These are phyloP conservation scores for Eucalyptus marginata DNA, from an alignment of 345 rosid genomes.

Conservation along the genomic window DNA sequence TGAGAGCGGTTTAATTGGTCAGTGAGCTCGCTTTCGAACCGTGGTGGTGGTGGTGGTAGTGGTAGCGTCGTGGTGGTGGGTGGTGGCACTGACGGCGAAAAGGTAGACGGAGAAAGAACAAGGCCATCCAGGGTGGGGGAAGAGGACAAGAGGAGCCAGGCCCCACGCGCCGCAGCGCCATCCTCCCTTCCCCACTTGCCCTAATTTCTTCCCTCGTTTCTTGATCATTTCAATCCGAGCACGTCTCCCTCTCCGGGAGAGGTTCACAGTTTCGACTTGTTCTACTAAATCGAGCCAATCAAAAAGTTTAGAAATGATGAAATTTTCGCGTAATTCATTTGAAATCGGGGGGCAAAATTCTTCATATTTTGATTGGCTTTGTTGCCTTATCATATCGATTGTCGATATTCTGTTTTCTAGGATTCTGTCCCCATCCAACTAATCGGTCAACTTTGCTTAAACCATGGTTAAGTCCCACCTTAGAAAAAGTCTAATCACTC, in stretches of 20 bases:
- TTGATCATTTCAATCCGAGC: background rate
- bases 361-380: background rate
- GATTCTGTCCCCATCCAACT: background rate
- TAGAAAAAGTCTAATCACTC: background rate
- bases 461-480: slow-evolving; percentile 20
- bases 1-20: background rate
- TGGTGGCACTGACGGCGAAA: slow-evolving; percentile 1
- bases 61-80: background rate
- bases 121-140: slow-evolving; percentile 17
- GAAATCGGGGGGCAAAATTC: background rate
- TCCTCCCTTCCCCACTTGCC: background rate
- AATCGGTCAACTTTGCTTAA: slow-evolving; percentile 21
- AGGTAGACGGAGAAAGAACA: background rate
- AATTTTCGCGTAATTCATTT: background rate
- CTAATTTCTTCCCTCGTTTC: background rate
- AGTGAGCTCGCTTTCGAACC: background rate
- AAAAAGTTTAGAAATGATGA: background rate
- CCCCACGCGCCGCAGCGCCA: slow-evolving; percentile 36
- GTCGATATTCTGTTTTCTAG: background rate
- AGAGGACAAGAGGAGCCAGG: slow-evolving; percentile 10
- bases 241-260: background rate
- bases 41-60: background rate
- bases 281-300: background rate
- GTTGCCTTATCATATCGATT: background rate
- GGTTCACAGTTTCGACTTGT: background rate